Evolutionary conservation across 129 eudicot genomes (phyloP).

Genomic region (Lonicera japonica): DNA sequence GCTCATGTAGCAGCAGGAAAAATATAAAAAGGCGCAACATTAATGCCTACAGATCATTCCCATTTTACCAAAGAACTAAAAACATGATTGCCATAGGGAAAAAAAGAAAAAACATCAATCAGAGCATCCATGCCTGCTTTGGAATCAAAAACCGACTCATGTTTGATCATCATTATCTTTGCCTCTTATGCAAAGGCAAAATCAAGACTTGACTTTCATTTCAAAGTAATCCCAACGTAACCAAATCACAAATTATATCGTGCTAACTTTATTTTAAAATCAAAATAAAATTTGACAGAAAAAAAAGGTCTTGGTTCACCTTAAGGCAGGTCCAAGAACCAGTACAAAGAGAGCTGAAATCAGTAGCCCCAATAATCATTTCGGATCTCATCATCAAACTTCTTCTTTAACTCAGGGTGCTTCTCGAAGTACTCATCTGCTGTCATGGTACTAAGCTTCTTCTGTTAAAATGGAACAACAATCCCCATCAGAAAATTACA

Average conservation of each 20-base stretch:
- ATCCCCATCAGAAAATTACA: not conserved
- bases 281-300: slow-evolving; percentile 2
- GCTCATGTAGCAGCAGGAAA: no score
- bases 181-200: no score
- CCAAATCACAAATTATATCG: slow-evolving; percentile 6
- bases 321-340: slow-evolving; percentile 3
- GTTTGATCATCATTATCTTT: no score
- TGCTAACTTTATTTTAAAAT: slow-evolving; percentile 26
- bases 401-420: slow-evolving; percentile 87
- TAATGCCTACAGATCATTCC: no score
- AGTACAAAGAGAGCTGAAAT: slow-evolving; percentile 5
- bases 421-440: slow-evolving; percentile 89
- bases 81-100: no score
- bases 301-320: slow-evolving; percentile 22
- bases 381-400: slow-evolving; percentile 84
- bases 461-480: slow-evolving; percentile 25
- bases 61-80: no score
- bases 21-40: no score
- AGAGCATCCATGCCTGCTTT: no score
- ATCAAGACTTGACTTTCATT: not conserved
- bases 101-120: no score
- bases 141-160: no score
- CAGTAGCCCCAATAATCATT: slow-evolving; percentile 89
- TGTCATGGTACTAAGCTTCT: slow-evolving; percentile 80
- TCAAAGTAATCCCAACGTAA: slow-evolving; percentile 12